Percentiles rank a stretch among this genome's conserved stretches.
Evolutionary conservation across 345 rosid species (phyloP).

Genomic region (Hibiscus mutabilis): DNA sequence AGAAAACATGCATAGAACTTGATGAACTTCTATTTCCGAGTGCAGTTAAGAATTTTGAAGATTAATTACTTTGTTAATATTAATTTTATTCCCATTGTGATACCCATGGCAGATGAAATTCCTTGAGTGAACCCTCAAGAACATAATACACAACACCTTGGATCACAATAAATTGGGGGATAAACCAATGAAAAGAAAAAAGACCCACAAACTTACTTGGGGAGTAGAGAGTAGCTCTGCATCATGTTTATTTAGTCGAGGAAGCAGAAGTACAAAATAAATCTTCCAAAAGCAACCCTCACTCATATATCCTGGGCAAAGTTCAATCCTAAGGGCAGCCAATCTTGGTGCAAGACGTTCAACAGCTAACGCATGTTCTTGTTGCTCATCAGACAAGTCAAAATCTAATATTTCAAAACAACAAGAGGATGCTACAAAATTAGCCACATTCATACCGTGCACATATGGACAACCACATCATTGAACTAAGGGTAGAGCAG

Average conservation of each 20-base stretch:
- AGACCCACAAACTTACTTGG: conserved; percentile 39
- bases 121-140: background rate
- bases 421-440: background rate
- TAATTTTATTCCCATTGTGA: background rate
- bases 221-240: conserved; percentile 73
- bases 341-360: conserved; percentile 77
- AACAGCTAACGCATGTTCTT: conserved; percentile 89
- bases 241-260: conserved; percentile 70
- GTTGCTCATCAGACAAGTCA: conserved; percentile 91
- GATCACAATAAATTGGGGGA: background rate
- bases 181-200: background rate
- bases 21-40: background rate
- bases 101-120: background rate
- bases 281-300: conserved; percentile 95
- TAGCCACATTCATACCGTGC: background rate
- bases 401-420: conserved; percentile 43
- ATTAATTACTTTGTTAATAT: background rate
- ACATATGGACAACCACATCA: background rate
- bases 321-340: conserved; percentile 78
- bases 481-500: background rate
- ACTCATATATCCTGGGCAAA: conserved; percentile 90
- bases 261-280: conserved; percentile 84
- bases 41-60: background rate
- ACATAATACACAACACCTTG: background rate
- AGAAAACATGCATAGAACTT: background rate